Percentiles rank a stretch among this genome's conserved stretches.
These are phyloP conservation scores for Leishmania major DNA, from an alignment of 208 protist species.

Conservation along the genomic window DNA sequence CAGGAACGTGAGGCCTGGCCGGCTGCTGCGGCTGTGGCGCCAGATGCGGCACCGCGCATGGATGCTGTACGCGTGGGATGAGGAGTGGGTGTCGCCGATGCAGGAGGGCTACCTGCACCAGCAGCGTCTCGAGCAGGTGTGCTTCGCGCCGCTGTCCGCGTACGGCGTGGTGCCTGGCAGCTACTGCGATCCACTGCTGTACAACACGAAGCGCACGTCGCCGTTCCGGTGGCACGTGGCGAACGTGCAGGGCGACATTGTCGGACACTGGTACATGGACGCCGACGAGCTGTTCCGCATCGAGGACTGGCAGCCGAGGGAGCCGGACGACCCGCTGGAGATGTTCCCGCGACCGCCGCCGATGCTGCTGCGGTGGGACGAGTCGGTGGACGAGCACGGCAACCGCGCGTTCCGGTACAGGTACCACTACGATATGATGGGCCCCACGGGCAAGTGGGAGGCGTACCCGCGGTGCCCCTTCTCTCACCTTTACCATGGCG, in stretches of 20 bases:
- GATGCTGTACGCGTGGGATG: constrained; percentile 86
- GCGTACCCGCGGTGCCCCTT: too few relatives aligned
- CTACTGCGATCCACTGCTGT: constrained; percentile 91
- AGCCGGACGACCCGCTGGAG: constrained; percentile 87
- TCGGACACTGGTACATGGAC: constrained; percentile 93
- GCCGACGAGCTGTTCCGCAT: constrained; percentile 87
- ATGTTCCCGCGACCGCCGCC: constrained; percentile 90
- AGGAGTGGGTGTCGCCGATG: constrained; percentile 79
- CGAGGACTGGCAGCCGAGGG: constrained; percentile 91
- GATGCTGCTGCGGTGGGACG: constrained; percentile 86
- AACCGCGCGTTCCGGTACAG: constrained; percentile 92
- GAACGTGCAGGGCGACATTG: constrained; percentile 82
- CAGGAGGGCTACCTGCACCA: constrained; percentile 87
- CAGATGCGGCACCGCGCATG: constrained; percentile 88
- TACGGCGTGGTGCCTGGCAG: constrained; percentile 91
- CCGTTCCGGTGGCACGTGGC: constrained; percentile 90
- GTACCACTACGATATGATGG: constrained; percentile 90
- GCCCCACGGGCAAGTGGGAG: too few relatives aligned
- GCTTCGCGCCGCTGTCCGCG: constrained; percentile 85
- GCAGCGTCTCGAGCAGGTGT: constrained; percentile 89
- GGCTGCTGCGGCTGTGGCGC: constrained; percentile 81
- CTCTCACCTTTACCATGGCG: too few relatives aligned
- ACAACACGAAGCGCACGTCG: constrained; percentile 92
- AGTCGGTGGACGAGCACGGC: constrained; percentile 89
- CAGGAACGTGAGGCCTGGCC: constrained; percentile 88